These are phyloP conservation scores for Trichoderma cornu-damae DNA, from an alignment of 2,329 filamentous ascomycete species.

Conservation along the genomic window DNA sequence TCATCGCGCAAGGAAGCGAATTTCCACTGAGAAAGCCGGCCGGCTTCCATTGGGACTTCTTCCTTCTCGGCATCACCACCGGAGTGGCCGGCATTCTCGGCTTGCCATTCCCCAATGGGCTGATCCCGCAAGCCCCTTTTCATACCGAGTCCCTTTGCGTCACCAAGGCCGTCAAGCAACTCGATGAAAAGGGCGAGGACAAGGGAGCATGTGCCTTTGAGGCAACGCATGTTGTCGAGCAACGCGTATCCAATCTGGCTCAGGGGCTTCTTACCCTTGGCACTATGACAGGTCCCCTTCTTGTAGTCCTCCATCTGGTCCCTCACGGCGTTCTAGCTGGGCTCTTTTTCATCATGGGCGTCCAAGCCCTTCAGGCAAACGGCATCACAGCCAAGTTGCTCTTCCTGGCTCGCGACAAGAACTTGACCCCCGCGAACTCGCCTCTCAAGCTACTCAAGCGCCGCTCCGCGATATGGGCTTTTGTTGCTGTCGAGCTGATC, in stretches of 20 bases:
- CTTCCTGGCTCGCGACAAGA: constrained; percentile 60
- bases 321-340: constrained; percentile 75
- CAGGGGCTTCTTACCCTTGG: constrained; percentile 73
- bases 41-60: constrained; percentile 82
- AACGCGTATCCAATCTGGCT: constrained; percentile 71
- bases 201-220: constrained; percentile 53
- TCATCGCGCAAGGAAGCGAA: constrained; percentile 78
- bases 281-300: constrained; percentile 70
- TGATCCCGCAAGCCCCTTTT: constrained; percentile 79
- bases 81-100: constrained; percentile 70
- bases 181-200: constrained; percentile 48
- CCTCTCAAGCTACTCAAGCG: constrained; percentile 58
- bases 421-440: constrained; percentile 54
- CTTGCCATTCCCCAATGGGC: constrained; percentile 74
- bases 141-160: constrained; percentile 76
- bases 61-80: constrained; percentile 73
- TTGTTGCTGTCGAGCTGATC: constrained; percentile 62
- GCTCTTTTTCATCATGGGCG: constrained; percentile 80
- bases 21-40: constrained; percentile 76
- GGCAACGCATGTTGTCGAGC: constrained; percentile 65
- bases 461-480: constrained; percentile 63
- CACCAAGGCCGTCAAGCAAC: constrained; percentile 49
- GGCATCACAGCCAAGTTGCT: constrained; percentile 71
- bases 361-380: constrained; percentile 70
- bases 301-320: constrained; percentile 69